These are phyloP conservation scores for Hypoxylon cercidicola DNA, from an alignment of 495 filamentous ascomycete species.

Conservation along the genomic window DNA sequence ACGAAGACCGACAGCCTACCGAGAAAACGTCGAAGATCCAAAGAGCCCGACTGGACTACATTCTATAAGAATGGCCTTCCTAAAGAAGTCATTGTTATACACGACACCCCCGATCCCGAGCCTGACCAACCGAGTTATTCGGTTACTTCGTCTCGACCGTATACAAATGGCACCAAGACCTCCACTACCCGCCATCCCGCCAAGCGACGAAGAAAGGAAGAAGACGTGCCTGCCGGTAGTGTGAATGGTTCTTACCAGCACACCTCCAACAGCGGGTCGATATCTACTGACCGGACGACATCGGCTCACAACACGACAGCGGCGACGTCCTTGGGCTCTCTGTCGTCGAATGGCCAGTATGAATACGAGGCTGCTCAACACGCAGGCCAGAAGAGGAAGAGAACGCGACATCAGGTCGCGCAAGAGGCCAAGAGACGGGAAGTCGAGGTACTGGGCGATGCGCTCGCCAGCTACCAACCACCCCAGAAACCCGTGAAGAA, in stretches of 20 bases:
- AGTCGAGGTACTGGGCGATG: constrained; percentile 71
- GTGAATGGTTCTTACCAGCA: constrained; percentile 76
- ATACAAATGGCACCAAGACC: constrained; percentile 45
- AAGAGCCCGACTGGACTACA: constrained; percentile 82
- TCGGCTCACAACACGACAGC: constrained; percentile 87
- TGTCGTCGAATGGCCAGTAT: constrained; percentile 70
- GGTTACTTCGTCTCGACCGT: constrained; percentile 41
- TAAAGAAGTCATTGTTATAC: constrained; percentile 94
- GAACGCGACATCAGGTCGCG: constrained; percentile 79
- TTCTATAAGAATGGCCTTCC: constrained; percentile 95
- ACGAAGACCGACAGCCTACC: constrained; percentile 41
- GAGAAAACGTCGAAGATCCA: constrained; percentile 67
- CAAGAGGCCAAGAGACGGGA: constrained; percentile 84
- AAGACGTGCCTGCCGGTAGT: constrained; percentile 68
- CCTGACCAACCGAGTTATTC: constrained; percentile 24
- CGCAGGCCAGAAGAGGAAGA: constrained; percentile 84
- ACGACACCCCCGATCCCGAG: constrained; percentile 82
- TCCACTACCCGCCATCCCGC: constrained; percentile 49
- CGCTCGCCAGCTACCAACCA: constrained; percentile 81
- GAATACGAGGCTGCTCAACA: constrained; percentile 59
- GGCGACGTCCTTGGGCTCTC: constrained; percentile 84
- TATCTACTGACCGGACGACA: constrained; percentile 86
- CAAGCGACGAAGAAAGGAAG: constrained; percentile 63
- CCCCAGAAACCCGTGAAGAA: constrained; percentile 91
- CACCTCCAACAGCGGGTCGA: constrained; percentile 73